Base-by-base conservation (phyloP, 2,329 filamentous ascomycete species). In the Monilinia laxa region DNA sequence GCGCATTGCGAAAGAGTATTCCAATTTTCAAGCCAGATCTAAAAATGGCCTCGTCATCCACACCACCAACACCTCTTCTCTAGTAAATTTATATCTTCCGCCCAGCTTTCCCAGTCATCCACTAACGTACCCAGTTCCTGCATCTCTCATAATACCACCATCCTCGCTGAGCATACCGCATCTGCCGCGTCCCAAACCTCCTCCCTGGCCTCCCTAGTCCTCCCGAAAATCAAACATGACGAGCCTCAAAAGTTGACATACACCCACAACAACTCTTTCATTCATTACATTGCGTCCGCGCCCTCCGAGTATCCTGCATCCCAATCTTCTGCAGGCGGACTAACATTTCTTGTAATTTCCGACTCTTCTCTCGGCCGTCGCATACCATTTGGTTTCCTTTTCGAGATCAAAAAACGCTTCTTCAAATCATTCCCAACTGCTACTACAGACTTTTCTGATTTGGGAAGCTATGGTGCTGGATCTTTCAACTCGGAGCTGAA, bases 201-300 rank as follows among this genome's bases (percentile, higher is more conserved):
- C 5, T 93, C 90, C 16, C 90, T 98, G 74, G 92, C 94, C 72
- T 95, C 93, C 55, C 84, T 97, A 74, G 93, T 99, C 81, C 92
- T 99, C 55, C 95, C 96, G 67, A 97, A 97, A 79, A 96, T 99
- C 82, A 84, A 85, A 66, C 95, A 99, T 81, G 80, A 83, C 70
- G 81, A 84, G 40, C 84, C 93, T 0, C 88, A 96, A 76, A 97
- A 97, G 80, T 87, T 96, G 71, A 98, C 94, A 65, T 97, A 96
- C 81, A 96, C 92, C 52, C 93, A 97, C 79, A 91, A 93, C 80
- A 83, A 89, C 68, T 89, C 96, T 78, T 92, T 95, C 83, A 95
- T 98, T 79, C 94, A 99, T 84, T 97, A 96, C 83, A 90, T 98
- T 76, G 87, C 93, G 75, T 91, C 95, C 76, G 88, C 92, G 0